Percentiles rank a stretch among this genome's conserved stretches.
These are phyloP conservation scores for Wickerhamiella infanticola DNA, from an alignment of 1,139 yeast genomes.

Conservation along the genomic window DNA sequence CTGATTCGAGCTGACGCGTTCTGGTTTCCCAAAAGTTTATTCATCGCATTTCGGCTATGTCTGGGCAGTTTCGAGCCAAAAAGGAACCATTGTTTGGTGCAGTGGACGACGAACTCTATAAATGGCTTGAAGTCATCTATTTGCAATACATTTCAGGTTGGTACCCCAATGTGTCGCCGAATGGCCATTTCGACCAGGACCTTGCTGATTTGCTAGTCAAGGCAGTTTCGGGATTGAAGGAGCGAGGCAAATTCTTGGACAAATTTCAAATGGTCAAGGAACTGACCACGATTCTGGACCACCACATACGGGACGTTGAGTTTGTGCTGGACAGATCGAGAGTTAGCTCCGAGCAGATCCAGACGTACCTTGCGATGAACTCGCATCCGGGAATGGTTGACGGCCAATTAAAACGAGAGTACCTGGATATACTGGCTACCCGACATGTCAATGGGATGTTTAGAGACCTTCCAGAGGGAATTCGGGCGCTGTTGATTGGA, in stretches of 20 bases:
- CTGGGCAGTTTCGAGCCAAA: neutral
- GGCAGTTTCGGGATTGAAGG: neutral
- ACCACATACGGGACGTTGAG: slow-evolving; percentile 2
- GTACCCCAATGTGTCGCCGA: slow-evolving; percentile 3
- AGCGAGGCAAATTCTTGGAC: neutral
- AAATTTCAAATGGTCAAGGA: neutral
- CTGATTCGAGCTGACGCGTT: too few relatives aligned
- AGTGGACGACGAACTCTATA: slow-evolving; percentile 4
- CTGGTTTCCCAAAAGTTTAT: neutral
- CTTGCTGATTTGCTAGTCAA: neutral
- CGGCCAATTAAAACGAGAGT: slow-evolving; percentile 18
- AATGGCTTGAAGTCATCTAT: slow-evolving; percentile 4
- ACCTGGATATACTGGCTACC: slow-evolving; percentile 24
- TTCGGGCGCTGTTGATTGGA: slow-evolving; percentile 26
- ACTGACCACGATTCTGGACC: slow-evolving; percentile 4
- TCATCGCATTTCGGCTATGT: neutral
- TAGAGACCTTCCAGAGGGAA: slow-evolving; percentile 28
- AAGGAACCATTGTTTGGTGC: neutral
- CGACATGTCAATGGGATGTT: slow-evolving; percentile 25
- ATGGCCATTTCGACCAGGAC: slow-evolving; percentile 6
- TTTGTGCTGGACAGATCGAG: neutral
- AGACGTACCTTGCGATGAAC: slow-evolving; percentile 24
- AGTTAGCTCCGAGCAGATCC: slow-evolving; percentile 1
- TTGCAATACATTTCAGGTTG: slow-evolving; percentile 5
- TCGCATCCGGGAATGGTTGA: slow-evolving; percentile 36